Evolutionary conservation across 2,329 filamentous ascomycete species (phyloP).

Genomic region (Ceratocystis eucalypticola): DNA sequence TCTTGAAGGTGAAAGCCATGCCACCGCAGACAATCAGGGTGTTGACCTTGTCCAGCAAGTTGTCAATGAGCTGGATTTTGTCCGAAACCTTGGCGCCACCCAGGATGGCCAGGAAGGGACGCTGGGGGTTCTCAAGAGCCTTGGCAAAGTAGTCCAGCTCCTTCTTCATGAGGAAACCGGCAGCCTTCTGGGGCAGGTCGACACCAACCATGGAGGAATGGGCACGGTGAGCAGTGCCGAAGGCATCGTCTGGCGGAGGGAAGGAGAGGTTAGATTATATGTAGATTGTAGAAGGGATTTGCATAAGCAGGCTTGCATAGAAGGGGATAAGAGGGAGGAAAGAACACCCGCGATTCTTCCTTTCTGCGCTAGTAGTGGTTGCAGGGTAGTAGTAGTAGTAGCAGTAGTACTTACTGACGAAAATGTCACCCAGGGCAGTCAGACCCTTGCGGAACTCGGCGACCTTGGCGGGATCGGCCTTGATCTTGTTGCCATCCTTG

Average conservation of each 20-base stretch:
- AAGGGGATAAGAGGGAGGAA: not conserved
- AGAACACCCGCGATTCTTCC: not conserved
- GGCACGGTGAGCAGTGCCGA: slow-evolving; percentile 93
- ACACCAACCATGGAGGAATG: slow-evolving; percentile 99
- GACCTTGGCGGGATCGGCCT: slow-evolving; percentile 88
- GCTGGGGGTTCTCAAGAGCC: slow-evolving; percentile 82
- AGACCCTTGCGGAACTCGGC: slow-evolving; percentile 88
- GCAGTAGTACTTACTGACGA: slow-evolving; percentile 59
- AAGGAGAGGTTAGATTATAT: not conserved
- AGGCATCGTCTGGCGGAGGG: slow-evolving; percentile 51
- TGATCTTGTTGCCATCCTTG: slow-evolving; percentile 87
- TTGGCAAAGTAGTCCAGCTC: slow-evolving; percentile 99
- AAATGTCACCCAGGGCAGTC: slow-evolving; percentile 88
- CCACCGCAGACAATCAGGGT: slow-evolving; percentile 90
- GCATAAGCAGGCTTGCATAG: not conserved
- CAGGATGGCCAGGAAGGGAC: slow-evolving; percentile 96
- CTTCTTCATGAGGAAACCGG: slow-evolving; percentile 99
- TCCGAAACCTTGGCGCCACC: slow-evolving; percentile 97
- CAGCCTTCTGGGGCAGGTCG: slow-evolving; percentile 88
- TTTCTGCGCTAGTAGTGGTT: too few species aligned
- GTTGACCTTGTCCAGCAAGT: slow-evolving; percentile 95
- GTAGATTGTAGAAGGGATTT: not conserved
- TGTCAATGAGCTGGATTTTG: slow-evolving; percentile 99
- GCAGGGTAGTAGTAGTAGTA: too few species aligned
- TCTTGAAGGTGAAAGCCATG: slow-evolving; percentile 99